phyloP scores from a whole-genome alignment of 2,329 filamentous ascomycete genomes.

The Huntiella savannae region DNA sequence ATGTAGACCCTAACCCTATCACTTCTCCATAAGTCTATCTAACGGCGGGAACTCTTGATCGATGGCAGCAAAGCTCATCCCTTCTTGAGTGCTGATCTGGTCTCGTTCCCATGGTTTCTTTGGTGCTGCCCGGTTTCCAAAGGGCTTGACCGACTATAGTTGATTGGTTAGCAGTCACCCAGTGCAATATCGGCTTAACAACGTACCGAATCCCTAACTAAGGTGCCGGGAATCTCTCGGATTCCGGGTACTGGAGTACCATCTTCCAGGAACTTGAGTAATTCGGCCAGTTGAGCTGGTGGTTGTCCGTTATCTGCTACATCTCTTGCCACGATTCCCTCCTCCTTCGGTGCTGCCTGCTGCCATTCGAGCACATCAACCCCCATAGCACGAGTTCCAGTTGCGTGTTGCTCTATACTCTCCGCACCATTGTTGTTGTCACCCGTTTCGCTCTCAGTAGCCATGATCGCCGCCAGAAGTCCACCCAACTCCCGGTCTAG shows the following conservation, averaged over 20 bases:
- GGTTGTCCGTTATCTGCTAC: constrained; percentile 10
- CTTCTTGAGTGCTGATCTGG: background rate
- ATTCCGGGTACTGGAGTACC: constrained; percentile 76
- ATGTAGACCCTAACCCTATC: no score
- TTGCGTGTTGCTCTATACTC: background rate
- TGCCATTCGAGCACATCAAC: constrained; percentile 25
- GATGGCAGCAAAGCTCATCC: background rate
- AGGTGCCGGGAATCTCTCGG: constrained; percentile 63
- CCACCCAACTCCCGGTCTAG: constrained; percentile 20
- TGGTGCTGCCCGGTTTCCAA: constrained; percentile 8
- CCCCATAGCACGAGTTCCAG: constrained; percentile 3
- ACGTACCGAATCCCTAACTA: constrained; percentile 51
- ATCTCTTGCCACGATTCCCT: constrained; percentile 25
- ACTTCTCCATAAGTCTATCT: background rate
- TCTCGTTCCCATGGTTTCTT: constrained; percentile 10
- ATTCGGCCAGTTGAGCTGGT: constrained; percentile 48
- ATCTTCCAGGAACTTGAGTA: constrained; percentile 66
- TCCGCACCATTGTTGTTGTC: constrained; percentile 3
- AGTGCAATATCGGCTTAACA: background rate
- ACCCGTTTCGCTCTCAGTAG: background rate
- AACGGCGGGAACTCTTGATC: constrained; percentile 9
- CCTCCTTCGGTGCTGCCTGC: constrained; percentile 27
- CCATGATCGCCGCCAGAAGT: background rate
- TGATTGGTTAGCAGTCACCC: background rate
- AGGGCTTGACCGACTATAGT: constrained; percentile 8